Conservation (phyloP, 2,329 filamentous ascomycete species). For the Arthrobotrys conoides region DNA sequence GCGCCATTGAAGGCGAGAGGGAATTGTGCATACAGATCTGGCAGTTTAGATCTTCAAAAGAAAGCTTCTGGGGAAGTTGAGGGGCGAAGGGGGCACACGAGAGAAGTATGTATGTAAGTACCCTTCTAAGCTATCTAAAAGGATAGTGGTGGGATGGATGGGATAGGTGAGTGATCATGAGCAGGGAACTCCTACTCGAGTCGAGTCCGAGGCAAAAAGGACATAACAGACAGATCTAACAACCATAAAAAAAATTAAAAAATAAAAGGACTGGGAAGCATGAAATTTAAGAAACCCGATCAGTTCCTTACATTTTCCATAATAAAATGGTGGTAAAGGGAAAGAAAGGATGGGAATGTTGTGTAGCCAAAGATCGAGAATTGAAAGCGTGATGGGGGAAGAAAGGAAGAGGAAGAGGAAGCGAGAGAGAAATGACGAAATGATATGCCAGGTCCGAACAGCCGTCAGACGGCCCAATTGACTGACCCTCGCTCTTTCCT, state of each 20-base stretch:
- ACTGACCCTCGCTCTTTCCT: not conserved
- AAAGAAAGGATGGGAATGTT: conserved; percentile 16
- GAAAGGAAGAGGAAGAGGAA: conserved; percentile 15
- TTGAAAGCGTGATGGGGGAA: conserved; percentile 18
- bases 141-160: conserved; percentile 14
- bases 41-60: conserved; percentile 38
- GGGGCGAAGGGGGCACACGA: conserved; percentile 41
- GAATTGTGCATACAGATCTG: conserved; percentile 38
- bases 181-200: conserved; percentile 11
- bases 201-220: conserved; percentile 9
- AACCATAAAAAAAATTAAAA: not conserved
- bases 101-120: not conserved
- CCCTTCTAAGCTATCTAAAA: conserved; percentile 8
- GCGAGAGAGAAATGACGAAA: conserved; percentile 59
- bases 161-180: not conserved
- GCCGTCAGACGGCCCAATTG: conserved; percentile 9
- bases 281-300: not conserved
- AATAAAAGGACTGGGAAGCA: not conserved
- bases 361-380: conserved; percentile 22
- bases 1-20: conserved; percentile 2
- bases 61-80: conserved; percentile 10
- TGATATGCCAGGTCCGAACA: conserved; percentile 50
- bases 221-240: not conserved
- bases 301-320: conserved; percentile 19
- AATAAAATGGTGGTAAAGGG: not conserved